Conservation (phyloP, 208 protist species). For the Crithidia acanthocephali region DNA sequence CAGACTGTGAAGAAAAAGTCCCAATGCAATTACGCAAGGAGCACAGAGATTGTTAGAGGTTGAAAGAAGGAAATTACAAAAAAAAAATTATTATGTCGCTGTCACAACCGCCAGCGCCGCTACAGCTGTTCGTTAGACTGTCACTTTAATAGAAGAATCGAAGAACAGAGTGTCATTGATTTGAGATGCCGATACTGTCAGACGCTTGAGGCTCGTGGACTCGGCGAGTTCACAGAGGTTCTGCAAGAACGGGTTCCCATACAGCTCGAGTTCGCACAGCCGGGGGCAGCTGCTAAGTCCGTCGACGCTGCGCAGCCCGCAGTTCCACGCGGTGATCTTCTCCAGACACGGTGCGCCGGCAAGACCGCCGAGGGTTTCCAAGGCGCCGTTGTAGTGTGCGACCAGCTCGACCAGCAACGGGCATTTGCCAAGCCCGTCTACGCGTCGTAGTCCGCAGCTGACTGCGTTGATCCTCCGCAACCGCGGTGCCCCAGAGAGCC, state of each 20-base stretch:
- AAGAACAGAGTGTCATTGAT: not conserved
- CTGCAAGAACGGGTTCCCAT: not conserved
- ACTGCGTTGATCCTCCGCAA: not conserved
- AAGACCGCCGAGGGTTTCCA: not conserved
- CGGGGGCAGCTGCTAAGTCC: constrained; percentile 1
- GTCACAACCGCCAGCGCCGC: no score
- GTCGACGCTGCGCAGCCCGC: not conserved
- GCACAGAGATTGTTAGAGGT: no score
- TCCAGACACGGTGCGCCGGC: constrained; percentile 11
- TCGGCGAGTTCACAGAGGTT: constrained; percentile 1
- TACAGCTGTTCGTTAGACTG: not conserved
- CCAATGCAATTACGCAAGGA: no score
- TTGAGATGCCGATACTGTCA: not conserved
- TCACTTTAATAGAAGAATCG: not conserved
- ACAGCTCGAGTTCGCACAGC: not conserved
- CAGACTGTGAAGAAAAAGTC: no score
- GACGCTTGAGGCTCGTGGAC: constrained; percentile 3
- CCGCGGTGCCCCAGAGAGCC: not conserved
- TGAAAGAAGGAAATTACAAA: no score
- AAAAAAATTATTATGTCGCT: no score
- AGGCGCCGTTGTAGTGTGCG: not conserved
- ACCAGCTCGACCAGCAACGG: constrained; percentile 2
- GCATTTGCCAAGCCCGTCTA: not conserved
- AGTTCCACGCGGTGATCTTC: constrained; percentile 3
- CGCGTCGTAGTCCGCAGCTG: not conserved